These are phyloP conservation scores for Lasiosphaeria ovina DNA, from an alignment of 495 filamentous ascomycete genomes.

Conservation along the genomic window DNA sequence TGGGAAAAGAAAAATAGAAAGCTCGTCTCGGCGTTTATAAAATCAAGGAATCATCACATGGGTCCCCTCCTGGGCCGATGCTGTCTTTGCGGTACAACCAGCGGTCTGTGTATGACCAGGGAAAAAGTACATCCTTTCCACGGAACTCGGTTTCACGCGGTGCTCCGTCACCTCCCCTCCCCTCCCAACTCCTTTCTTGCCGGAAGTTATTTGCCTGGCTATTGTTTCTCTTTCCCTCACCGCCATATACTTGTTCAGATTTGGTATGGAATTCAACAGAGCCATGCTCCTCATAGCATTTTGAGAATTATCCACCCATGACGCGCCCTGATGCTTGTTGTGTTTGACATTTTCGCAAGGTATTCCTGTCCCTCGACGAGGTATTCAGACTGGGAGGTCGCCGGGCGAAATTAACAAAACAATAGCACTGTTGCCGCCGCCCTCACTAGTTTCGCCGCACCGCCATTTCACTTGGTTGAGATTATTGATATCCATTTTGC, in stretches of 20 bases:
- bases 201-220: neutral
- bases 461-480: too few species aligned
- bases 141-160: neutral
- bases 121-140: neutral
- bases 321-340: neutral
- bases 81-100: neutral
- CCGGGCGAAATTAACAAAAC: too few species aligned
- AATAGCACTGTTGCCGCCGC: too few species aligned
- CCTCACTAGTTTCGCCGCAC: too few species aligned
- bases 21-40: neutral
- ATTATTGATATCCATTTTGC: too few species aligned
- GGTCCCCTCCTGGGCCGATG: neutral
- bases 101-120: neutral
- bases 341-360: neutral
- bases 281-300: neutral
- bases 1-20: constrained; percentile 11
- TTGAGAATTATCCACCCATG: neutral
- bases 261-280: neutral
- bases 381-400: too few species aligned
- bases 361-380: neutral
- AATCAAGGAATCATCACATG: neutral
- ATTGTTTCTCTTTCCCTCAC: neutral
- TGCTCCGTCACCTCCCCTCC: neutral
- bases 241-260: neutral
- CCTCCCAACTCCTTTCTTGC: neutral